Evolutionary conservation across 2,329 filamentous ascomycete genomes (phyloP).

Genomic region (Colletotrichum higginsianum): DNA sequence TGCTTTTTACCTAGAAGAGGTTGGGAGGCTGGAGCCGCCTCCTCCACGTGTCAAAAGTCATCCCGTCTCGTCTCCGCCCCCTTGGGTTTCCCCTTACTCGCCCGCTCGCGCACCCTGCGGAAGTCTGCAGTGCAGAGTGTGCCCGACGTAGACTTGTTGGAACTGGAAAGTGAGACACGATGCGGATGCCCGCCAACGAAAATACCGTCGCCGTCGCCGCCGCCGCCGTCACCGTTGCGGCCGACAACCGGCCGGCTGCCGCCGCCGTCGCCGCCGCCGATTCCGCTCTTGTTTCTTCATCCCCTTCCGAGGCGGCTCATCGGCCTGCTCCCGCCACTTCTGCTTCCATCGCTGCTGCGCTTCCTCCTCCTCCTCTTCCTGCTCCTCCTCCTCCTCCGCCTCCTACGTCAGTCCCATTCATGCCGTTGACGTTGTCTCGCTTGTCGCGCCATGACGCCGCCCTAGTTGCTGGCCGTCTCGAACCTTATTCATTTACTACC

Average conservation of each 20-base stretch:
- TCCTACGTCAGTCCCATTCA: background rate
- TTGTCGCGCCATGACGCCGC: slow-evolving; percentile 30
- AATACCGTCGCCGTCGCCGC: slow-evolving; percentile 3
- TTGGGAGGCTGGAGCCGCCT: slow-evolving; percentile 24
- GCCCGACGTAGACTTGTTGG: slow-evolving; percentile 14
- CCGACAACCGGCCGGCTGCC: slow-evolving; percentile 16
- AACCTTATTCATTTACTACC: slow-evolving; percentile 17
- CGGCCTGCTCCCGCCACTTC: background rate
- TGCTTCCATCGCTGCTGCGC: background rate
- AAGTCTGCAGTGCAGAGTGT: slow-evolving; percentile 20
- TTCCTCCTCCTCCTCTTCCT: background rate
- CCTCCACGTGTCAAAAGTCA: slow-evolving; percentile 29
- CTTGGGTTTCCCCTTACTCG: slow-evolving; percentile 27
- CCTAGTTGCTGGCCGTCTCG: slow-evolving; percentile 9
- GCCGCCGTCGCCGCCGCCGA: slow-evolving; percentile 14
- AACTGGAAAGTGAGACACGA: slow-evolving; percentile 38
- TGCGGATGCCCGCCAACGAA: slow-evolving; percentile 38
- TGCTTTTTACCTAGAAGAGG: slow-evolving; percentile 18
- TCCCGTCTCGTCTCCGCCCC: slow-evolving; percentile 30
- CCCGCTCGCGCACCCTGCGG: slow-evolving; percentile 17
- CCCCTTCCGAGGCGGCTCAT: background rate
- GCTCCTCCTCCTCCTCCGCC: background rate
- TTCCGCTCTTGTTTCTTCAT: background rate
- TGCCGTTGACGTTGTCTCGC: slow-evolving; percentile 23
- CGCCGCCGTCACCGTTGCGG: slow-evolving; percentile 20